Evolutionary conservation across 805 yeast species (phyloP), one percentile per base, ranked within the genome.

Genomic region (Metschnikowia cerradonensis): DNA sequence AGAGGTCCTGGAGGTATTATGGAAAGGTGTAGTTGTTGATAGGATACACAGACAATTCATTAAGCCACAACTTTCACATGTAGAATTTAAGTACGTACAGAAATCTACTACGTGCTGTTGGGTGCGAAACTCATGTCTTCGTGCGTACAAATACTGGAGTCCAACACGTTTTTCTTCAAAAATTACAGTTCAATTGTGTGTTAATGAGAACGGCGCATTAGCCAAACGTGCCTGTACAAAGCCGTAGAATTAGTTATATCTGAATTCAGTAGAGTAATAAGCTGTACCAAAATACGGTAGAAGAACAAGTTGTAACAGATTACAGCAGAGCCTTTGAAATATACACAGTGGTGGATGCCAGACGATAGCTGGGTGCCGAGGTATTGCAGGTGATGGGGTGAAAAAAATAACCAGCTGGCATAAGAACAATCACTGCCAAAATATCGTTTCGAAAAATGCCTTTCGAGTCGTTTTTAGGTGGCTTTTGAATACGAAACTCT

Each of bases 151-250:
- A 59, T 54, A 32, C 32, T 39, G 31, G 32, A 4, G 15, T 32
- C 33, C 52, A 57, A 73, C 44, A 66, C 65, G 17, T 77, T 78
- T 47, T 75, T 79, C 54, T 86, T 83, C 64, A 90, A 70, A 45
- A 83, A 20, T 83, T 86, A 58, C 96, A 85, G 59, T 92, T 88
- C 33, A 80, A 68, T 63, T 90, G 97, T 40, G 91, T 78, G 33
- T 89, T 72, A 41, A 75, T 76, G 60, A 94, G 69, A 2, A 90
- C 72, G 0, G 96, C 97, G 66, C 83, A 88, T 1, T 83, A 79
- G 64, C 94, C 99, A 61, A 73, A 84, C 3, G 60, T 60, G 48
- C 74, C 73, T 10, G 85, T 8, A 10, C 11, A 26, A 26, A 26
- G 4, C 30, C 30, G 30, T 26, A 4, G 11, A 26, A 8, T 10